Evolutionary conservation across 2,329 filamentous ascomycete genomes (phyloP), one percentile per base, ranked within the genome.

Genomic region (Aspergillus sp.): DNA sequence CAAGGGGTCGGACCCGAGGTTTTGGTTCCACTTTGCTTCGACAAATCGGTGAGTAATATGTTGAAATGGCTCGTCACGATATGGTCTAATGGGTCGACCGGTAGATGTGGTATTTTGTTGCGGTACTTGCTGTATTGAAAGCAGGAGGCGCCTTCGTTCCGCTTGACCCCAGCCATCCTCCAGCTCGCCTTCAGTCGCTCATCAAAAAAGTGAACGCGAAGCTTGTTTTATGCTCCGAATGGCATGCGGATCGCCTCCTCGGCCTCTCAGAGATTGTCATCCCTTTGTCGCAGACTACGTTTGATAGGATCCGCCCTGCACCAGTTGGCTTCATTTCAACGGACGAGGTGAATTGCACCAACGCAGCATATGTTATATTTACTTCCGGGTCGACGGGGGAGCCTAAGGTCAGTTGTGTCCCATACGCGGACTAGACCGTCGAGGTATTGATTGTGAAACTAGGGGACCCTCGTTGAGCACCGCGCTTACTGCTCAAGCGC

Each of bases 391-490:
- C 84, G 0, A 84, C 85, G 3, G 82, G 82, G 51, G 80, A 81
- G 59, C 84, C 85, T 0, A 86, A 86, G 68, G 76, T 78, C 63
- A 49, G 66, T 64, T 61, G 47, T 34, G 34, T 1, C 38, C 55
- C 11, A 28, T 4, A 5, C 7, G 28, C 22, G 11, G 45, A 31
- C n/a, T 15, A 2, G 19, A 47, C 46, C 25, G 55, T 58, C 30
- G 45, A 15, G 19, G 11, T n/a, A 28, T 31, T 64, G 65, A 30
- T 68, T 57, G 22, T 25, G 23, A 45, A 51, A 25, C 15, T 56
- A 79, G 76, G 88, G 87, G 4, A 84, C 88, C n/a, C 82, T 88
- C 50, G 84, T 89, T 62, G 85, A 84, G 13, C 89, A 91, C 67
- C 76, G 78, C 0, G 83, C 87, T 0, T 81, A 88, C 15, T 82